Evolutionary conservation across 2,329 filamentous ascomycete species (phyloP), one percentile per base, ranked within the genome.

Genomic region (Fusarium sp.): DNA sequence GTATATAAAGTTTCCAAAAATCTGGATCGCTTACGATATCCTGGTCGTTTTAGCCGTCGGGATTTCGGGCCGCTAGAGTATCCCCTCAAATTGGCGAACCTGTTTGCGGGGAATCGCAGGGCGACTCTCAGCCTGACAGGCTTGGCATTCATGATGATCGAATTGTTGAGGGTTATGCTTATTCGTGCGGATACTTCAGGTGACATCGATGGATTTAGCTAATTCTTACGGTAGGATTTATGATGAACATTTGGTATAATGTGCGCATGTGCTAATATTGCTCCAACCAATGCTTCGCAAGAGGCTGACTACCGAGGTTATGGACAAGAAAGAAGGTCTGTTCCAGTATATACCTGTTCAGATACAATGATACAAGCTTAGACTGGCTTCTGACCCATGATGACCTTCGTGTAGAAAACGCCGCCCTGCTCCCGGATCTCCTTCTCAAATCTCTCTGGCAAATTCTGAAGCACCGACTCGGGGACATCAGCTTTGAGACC

Each of bases 11-110:
- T 12, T 41, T n/a, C 49, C 23, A 26, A 51, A 51, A 49, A 55
- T 9, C 19, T 41, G 25, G 25, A 28, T 23, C 49, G 23, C 25
- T 44, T 37, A 34, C 44, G 6, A 44, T 18, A 3, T 8, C 16
- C n/a, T 25, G 18, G 26, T 30, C 28, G 19, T 45, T 69, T 69
- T 70, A 70, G 28, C 66, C 66, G 56, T 67, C 66, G 66, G 66
- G 23, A 62, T 30, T 58, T 64, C 62, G 67, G 67, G 42, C 67
- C 67, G 67, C 37, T 49, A 16, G 28, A 19, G 42, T 25, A 30
- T 61, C 44, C 46, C 48, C 62, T 63, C 58, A 49, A 18, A 39
- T 48, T 39, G 41, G 41, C 19, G 41, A 37, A 41, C n/a, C 31
- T 26, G 31, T 55, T 37, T 58, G 50, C 42, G 49, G 49, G 49